Evolutionary conservation across 148 eudicot species (phyloP), one percentile per base, ranked within the genome.

Genomic region (Agrostemma githago): DNA sequence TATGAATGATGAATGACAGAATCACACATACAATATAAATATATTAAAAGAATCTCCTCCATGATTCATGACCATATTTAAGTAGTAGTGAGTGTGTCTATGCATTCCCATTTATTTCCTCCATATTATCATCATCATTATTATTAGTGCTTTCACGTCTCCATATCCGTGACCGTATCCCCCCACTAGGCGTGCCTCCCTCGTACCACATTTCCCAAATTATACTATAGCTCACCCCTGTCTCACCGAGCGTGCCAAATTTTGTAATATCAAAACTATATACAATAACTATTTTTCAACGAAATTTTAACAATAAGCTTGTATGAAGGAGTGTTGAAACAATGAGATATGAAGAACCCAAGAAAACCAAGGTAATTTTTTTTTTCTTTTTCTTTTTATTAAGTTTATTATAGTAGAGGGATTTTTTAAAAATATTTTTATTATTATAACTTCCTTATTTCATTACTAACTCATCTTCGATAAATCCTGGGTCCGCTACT

Each of bases 331-430:
- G 57, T 79, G 77, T 76, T 86, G 85, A 77, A 71, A 91, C 89
- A 87, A 95, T 95, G 98, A 88, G 87, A 76, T 89, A 88, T 89
- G 96, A 68, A 67, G 83, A 80, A 84, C 82, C 85, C 58, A 88
- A 87, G 86, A 90, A 89, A 88, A 90, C 88, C 93, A 92, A 90
- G 96, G 98, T 92, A 74, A 68, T 37, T 71, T 21, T 42, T 60
- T 53, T 38, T 3, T 4, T 0, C 7, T 8, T 48, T 48, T 48
- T 48, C 12, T 26, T 26, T 26, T 26, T 26, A 26, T 26, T 3
- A 48, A 48, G 14, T 48, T 9, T 3, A 8, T n/a, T n/a, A n/a
- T n/a, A n/a, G n/a, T 48, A 48, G 34, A 26, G 1, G 0, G 34
- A 26, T 26, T 26, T 26, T 26, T 26, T 26, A 26, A 26, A 26